Percentiles rank a stretch among this genome's conserved stretches.
Conservation (phyloP, 768 basidiomycete genomes). For the Zangia roseola region DNA sequence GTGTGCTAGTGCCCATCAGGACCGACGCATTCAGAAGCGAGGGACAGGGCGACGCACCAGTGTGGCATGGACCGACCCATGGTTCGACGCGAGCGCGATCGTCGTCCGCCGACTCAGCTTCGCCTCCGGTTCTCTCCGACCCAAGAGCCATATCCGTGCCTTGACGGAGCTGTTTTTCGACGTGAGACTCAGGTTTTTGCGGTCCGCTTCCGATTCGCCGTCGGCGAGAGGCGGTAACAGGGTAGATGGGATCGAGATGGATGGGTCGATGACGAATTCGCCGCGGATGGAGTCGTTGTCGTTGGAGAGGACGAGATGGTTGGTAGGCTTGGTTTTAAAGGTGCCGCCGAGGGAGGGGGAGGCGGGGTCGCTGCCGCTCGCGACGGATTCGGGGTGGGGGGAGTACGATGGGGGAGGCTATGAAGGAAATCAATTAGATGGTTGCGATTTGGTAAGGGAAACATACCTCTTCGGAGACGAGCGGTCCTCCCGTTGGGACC, state of each 20-base stretch:
- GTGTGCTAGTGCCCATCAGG: slow-evolving; percentile 11
- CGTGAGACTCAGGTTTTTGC: slow-evolving; percentile 39
- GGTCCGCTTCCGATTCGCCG: slow-evolving; percentile 36
- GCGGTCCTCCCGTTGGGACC: not conserved
- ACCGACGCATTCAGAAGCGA: no score
- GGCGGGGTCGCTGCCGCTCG: not conserved
- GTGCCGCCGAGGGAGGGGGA: not conserved
- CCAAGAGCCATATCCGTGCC: slow-evolving; percentile 40
- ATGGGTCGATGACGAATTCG: slow-evolving; percentile 45
- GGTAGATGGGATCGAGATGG: slow-evolving; percentile 37
- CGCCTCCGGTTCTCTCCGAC: slow-evolving; percentile 6
- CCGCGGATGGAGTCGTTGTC: slow-evolving; percentile 13
- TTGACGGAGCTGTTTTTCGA: slow-evolving; percentile 36
- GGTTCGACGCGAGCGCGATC: slow-evolving; percentile 16
- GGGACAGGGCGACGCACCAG: slow-evolving; percentile 17
- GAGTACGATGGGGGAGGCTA: slow-evolving; percentile 29
- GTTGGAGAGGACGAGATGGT: slow-evolving; percentile 17
- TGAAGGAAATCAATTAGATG: not conserved
- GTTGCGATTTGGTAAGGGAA: not conserved
- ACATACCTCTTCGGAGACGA: slow-evolving; percentile 6
- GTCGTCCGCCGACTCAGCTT: slow-evolving; percentile 13
- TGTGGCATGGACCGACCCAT: slow-evolving; percentile 15
- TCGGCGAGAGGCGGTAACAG: slow-evolving; percentile 38
- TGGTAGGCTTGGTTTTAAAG: slow-evolving; percentile 30
- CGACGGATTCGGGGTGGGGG: not conserved